A percentile compares a stretch with the other conserved stretches of the same genome.
phyloP scores from a whole-genome alignment of 441 rosid genomes.

The Pelargonium australe region DNA sequence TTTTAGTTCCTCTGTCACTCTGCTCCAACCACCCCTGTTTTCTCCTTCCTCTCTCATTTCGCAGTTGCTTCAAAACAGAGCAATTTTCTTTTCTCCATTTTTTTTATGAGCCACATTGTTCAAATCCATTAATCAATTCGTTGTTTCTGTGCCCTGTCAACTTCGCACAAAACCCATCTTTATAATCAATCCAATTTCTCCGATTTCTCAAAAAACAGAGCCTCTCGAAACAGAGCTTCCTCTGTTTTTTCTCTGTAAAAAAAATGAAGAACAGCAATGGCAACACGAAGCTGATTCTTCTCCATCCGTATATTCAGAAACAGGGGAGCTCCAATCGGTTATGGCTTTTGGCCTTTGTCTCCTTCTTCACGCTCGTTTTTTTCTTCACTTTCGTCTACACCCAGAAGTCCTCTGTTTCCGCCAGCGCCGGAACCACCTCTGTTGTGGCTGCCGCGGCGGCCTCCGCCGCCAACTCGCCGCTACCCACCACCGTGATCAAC shows the following conservation, averaged over 20 bases:
- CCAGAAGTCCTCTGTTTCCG: constrained; percentile 40
- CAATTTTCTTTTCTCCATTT: background rate
- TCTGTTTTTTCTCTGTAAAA: background rate
- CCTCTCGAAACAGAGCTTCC: background rate
- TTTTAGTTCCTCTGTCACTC: background rate
- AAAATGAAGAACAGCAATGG: constrained; percentile 47
- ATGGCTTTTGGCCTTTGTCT: constrained; percentile 78
- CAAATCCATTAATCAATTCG: background rate
- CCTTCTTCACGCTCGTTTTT: constrained; percentile 70
- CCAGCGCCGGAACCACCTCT: constrained; percentile 21
- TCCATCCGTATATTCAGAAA: constrained; percentile 87
- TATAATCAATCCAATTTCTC: background rate
- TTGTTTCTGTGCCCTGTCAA: background rate
- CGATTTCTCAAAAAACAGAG: background rate
- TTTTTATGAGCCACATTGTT: background rate
- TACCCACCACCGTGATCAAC: constrained; percentile 40
- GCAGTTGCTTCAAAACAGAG: background rate
- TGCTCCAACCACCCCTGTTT: background rate
- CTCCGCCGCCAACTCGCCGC: constrained; percentile 19
- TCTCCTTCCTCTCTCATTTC: background rate
- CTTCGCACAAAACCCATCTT: background rate
- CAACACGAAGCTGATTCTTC: constrained; percentile 82
- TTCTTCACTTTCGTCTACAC: constrained; percentile 74
- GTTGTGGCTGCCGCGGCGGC: constrained; percentile 21
- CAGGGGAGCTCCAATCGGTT: constrained; percentile 72